Evolutionary conservation across 305 asterid species (phyloP).

Genomic region (Fraxinus greggii): DNA sequence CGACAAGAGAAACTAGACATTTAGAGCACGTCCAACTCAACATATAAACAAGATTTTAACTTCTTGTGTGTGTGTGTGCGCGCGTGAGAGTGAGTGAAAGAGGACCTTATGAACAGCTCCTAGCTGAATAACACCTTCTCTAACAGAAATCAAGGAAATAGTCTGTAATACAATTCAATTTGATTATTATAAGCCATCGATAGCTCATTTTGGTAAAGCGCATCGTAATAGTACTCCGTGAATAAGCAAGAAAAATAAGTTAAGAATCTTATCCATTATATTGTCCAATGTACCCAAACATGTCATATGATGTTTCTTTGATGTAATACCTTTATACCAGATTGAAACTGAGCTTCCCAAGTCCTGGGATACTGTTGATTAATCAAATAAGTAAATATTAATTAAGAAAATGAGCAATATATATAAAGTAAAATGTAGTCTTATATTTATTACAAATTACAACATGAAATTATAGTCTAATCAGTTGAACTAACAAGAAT

Average conservation of each 20-base stretch:
- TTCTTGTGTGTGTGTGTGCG: background rate
- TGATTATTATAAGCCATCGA: background rate
- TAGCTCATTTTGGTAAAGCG: background rate
- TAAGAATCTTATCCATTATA: background rate
- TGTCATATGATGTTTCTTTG: background rate
- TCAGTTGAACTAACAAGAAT: background rate
- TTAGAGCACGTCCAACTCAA: background rate
- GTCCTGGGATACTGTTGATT: slow-evolving; percentile 85
- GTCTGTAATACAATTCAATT: slow-evolving; percentile 50
- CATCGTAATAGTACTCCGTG: background rate
- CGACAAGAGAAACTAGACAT: background rate
- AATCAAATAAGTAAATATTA: background rate
- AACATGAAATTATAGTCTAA: slow-evolving; percentile 8
- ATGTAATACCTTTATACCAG: slow-evolving; percentile 79
- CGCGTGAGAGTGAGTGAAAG: background rate
- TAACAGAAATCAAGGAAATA: slow-evolving; percentile 92
- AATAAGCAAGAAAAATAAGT: background rate
- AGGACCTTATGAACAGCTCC: slow-evolving; percentile 88
- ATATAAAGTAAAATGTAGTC: background rate
- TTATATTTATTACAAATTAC: background rate
- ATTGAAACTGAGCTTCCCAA: slow-evolving; percentile 98
- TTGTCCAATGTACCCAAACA: background rate
- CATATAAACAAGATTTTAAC: background rate
- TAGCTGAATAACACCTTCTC: slow-evolving; percentile 95
- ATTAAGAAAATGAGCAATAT: background rate